These are phyloP conservation scores for Gossypium davidsonii DNA, from an alignment of 441 rosid genomes.

Conservation along the genomic window DNA sequence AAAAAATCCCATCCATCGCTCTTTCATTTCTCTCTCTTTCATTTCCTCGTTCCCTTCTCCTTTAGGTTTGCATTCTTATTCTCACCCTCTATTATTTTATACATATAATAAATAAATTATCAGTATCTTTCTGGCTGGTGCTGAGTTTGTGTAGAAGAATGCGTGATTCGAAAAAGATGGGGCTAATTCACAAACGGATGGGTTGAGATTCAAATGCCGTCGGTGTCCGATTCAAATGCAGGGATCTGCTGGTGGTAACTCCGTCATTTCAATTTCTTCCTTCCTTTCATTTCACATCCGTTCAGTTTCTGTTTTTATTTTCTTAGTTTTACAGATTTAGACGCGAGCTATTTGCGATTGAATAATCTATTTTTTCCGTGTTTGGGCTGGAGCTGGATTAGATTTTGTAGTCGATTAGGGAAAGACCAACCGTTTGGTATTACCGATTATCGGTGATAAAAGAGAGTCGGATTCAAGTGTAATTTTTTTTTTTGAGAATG, in stretches of 20 bases:
- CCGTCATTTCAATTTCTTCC: conserved; percentile 6
- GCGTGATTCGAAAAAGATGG: conserved; percentile 9
- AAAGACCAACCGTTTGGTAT: not conserved
- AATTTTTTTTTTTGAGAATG: not conserved
- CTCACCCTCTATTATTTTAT: conserved; percentile 9
- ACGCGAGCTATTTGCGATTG: not conserved
- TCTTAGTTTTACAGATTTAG: not conserved
- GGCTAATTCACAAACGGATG: conserved; percentile 5
- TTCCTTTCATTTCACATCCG: not conserved
- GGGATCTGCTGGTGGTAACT: conserved; percentile 64
- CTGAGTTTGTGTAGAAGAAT: not conserved
- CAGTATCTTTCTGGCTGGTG: conserved; percentile 5
- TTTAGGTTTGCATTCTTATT: conserved; percentile 6
- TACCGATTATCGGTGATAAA: not conserved
- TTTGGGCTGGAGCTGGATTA: not conserved
- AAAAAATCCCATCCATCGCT: conserved; percentile 11
- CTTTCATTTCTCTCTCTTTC: conserved; percentile 7
- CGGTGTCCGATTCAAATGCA: conserved; percentile 36
- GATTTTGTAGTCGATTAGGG: not conserved
- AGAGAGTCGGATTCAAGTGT: not conserved
- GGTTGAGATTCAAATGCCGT: conserved; percentile 39
- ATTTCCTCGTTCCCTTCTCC: conserved; percentile 10
- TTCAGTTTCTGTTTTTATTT: not conserved
- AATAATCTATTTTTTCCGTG: not conserved
- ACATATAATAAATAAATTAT: not conserved